phyloP scores from a whole-genome alignment of 202 grass and related monocot species.

The Hordeum pubiflorum region DNA sequence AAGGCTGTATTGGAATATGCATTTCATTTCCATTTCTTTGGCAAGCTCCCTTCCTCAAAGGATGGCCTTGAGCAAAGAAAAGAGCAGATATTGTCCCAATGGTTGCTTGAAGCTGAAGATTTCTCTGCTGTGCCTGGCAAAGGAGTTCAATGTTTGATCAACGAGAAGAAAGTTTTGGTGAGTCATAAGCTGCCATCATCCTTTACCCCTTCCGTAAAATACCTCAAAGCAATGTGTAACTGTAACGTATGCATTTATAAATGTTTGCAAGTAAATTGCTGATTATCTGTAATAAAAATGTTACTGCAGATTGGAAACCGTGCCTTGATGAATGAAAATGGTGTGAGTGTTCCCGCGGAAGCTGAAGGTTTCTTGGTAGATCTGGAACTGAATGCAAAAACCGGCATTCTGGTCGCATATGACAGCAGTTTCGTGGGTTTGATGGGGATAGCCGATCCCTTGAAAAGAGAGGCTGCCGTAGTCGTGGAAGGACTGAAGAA shows the following conservation, averaged over 20 bases:
- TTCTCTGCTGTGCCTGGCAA: slow-evolving; percentile 74
- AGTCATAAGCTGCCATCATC: slow-evolving; percentile 24
- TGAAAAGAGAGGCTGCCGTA: slow-evolving; percentile 90
- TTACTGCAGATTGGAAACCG: slow-evolving; percentile 63
- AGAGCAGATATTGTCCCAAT: slow-evolving; percentile 56
- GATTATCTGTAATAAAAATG: slow-evolving; percentile 26
- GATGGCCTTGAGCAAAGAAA: slow-evolving; percentile 46
- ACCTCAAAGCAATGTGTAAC: neutral
- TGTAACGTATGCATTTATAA: neutral
- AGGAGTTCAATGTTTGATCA: slow-evolving; percentile 66
- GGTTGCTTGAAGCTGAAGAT: slow-evolving; percentile 62
- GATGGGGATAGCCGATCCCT: slow-evolving; percentile 81
- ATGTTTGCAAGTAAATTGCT: slow-evolving; percentile 7
- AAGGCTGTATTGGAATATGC: slow-evolving; percentile 81
- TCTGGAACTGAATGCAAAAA: slow-evolving; percentile 87
- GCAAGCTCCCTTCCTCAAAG: slow-evolving; percentile 57
- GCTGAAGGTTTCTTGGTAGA: slow-evolving; percentile 76
- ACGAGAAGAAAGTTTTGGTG: slow-evolving; percentile 69
- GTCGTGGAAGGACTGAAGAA: slow-evolving; percentile 87
- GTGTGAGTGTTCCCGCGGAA: slow-evolving; percentile 47
- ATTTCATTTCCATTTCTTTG: slow-evolving; percentile 86
- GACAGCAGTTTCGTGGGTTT: slow-evolving; percentile 55
- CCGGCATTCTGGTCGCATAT: slow-evolving; percentile 81
- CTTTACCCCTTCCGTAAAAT: neutral
- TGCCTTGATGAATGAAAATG: slow-evolving; percentile 56